phyloP scores from a whole-genome alignment of 306 rosid species.

The Parietaria judaica region DNA sequence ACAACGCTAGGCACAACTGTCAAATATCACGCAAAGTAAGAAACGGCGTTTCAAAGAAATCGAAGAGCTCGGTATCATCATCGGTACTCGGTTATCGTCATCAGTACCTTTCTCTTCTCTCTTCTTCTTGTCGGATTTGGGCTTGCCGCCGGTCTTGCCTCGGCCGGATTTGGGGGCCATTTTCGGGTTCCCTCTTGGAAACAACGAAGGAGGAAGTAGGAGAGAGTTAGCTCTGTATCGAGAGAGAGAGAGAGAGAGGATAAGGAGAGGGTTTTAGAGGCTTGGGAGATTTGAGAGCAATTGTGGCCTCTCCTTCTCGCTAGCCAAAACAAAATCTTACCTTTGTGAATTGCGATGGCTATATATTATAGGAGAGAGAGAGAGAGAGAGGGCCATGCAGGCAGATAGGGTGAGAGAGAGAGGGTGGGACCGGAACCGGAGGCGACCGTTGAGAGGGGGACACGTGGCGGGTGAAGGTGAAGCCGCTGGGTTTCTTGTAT shows the following conservation, averaged over 20 bases:
- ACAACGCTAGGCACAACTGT: constrained; percentile 68
- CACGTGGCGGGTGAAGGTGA: constrained; percentile 36
- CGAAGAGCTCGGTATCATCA: not conserved
- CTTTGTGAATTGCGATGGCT: constrained; percentile 31
- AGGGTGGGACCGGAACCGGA: not conserved
- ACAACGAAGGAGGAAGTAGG: not conserved
- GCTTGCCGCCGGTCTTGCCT: constrained; percentile 62
- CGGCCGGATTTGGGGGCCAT: constrained; percentile 92
- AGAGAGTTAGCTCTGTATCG: not conserved
- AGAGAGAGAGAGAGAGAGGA: not conserved
- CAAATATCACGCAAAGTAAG: not conserved
- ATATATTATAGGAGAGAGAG: constrained; percentile 3
- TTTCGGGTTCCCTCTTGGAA: not conserved
- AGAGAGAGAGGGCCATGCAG: constrained; percentile 19
- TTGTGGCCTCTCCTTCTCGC: constrained; percentile 47
- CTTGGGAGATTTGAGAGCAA: constrained; percentile 54
- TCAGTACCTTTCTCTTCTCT: constrained; percentile 79
- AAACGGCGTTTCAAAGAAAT: too few species aligned
- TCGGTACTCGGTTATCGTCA: not conserved
- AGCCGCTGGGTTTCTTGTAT: constrained; percentile 43
- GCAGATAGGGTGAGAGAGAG: constrained; percentile 15
- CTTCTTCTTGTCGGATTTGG: constrained; percentile 85
- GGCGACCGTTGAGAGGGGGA: constrained; percentile 16
- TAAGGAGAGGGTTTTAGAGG: constrained; percentile 14
- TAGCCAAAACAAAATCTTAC: constrained; percentile 24